Evolutionary conservation across 2,329 filamentous ascomycete genomes (phyloP).

Genomic region (Penicillium sp.): DNA sequence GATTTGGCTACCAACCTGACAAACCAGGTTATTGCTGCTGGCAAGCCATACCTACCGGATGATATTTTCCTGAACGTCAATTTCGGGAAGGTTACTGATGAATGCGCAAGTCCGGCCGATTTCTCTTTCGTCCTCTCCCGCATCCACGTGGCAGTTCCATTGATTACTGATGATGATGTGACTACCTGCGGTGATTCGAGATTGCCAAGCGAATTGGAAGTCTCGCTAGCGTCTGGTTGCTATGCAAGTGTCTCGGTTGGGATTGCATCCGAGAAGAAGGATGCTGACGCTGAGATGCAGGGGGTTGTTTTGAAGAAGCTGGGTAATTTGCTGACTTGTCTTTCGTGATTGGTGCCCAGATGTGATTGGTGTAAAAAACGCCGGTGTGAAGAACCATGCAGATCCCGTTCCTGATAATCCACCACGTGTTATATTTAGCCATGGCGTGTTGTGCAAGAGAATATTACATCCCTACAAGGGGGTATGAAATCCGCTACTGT

Average conservation of each 20-base stretch:
- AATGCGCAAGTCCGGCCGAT: constrained; percentile 52
- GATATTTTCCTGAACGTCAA: constrained; percentile 67
- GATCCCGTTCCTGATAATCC: not conserved
- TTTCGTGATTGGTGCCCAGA: constrained; percentile 39
- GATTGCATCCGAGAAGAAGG: constrained; percentile 59
- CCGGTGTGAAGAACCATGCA: not conserved
- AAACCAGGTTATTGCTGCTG: constrained; percentile 52
- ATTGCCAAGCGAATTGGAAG: constrained; percentile 58
- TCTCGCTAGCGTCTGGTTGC: constrained; percentile 54
- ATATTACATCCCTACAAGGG: not conserved
- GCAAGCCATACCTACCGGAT: constrained; percentile 61
- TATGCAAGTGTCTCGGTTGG: constrained; percentile 64
- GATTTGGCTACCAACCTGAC: constrained; percentile 60
- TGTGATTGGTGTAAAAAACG: constrained; percentile 8
- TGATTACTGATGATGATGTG: constrained; percentile 49
- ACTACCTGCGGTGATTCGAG: constrained; percentile 54
- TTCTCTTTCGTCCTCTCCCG: constrained; percentile 65
- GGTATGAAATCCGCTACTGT: not conserved
- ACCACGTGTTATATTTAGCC: not conserved
- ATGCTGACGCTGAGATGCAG: constrained; percentile 54
- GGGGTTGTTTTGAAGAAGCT: constrained; percentile 53
- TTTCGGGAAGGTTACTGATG: constrained; percentile 52
- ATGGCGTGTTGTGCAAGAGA: not conserved
- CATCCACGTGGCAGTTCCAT: constrained; percentile 49
- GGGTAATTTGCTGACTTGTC: constrained; percentile 47